phyloP scores from a whole-genome alignment of 768 basidiomycete genomes.

The Russula sp. region DNA sequence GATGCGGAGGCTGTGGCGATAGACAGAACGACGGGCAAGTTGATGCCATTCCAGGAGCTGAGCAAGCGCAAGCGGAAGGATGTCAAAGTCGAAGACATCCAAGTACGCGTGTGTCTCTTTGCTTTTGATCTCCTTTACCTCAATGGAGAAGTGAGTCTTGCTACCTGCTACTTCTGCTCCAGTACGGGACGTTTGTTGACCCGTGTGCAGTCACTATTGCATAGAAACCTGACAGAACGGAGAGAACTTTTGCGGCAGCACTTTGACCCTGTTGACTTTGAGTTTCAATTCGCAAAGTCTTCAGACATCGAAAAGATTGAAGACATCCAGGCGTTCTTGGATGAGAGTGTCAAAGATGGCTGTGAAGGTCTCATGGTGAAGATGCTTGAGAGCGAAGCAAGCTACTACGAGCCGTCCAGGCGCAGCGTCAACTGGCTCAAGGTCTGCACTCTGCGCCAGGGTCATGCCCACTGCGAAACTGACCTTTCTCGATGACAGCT shows the following conservation, averaged over 20 bases:
- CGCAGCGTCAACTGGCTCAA: constrained; percentile 98
- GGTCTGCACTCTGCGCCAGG: constrained; percentile 37
- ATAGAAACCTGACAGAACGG: constrained; percentile 65
- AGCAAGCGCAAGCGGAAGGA: constrained; percentile 94
- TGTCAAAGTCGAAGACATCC: constrained; percentile 95
- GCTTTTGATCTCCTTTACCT: constrained; percentile 95
- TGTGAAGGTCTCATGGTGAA: constrained; percentile 99
- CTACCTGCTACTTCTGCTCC: neutral
- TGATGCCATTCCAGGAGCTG: constrained; percentile 98
- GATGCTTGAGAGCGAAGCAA: constrained; percentile 88
- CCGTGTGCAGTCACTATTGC: constrained; percentile 64
- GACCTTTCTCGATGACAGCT: constrained; percentile 45
- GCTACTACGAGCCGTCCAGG: constrained; percentile 92
- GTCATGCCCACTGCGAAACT: neutral
- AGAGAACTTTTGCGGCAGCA: constrained; percentile 69
- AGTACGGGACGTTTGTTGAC: neutral
- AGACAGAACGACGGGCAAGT: constrained; percentile 71
- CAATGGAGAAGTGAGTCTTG: constrained; percentile 82
- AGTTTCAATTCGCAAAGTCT: constrained; percentile 90
- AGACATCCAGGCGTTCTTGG: constrained; percentile 90
- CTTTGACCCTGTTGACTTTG: constrained; percentile 76
- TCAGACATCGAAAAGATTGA: constrained; percentile 86
- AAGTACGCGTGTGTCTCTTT: constrained; percentile 92
- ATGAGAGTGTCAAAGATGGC: constrained; percentile 95
- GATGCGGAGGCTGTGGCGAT: constrained; percentile 97